A percentile compares a stretch with the other conserved stretches of the same genome.
Evolutionary conservation across 768 basidiomycete species (phyloP).

Genomic region (Coprinopsis strossmayeri): DNA sequence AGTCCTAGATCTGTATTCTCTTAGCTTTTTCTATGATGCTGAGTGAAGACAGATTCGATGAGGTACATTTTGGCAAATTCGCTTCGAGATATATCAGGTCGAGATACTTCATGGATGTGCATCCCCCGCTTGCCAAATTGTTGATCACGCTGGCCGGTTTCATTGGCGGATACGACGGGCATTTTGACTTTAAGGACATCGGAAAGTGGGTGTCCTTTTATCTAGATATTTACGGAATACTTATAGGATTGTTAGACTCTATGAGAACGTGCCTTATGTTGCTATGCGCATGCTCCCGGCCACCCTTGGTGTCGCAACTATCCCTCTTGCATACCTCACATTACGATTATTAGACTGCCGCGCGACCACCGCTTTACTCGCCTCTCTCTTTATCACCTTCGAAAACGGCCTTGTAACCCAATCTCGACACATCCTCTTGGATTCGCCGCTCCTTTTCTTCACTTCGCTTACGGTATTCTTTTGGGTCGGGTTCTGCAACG

Average conservation of each 20-base stretch:
- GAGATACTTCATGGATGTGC: constrained; percentile 90
- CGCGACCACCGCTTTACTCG: constrained; percentile 87
- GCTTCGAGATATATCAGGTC: constrained; percentile 91
- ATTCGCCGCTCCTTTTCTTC: constrained; percentile 98
- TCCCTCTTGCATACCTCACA: constrained; percentile 90
- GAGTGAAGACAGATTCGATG: constrained; percentile 69
- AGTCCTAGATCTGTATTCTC: constrained; percentile 31
- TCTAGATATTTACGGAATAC: neutral
- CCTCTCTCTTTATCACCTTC: constrained; percentile 87
- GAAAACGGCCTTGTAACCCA: constrained; percentile 96
- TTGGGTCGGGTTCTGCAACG: constrained; percentile 89
- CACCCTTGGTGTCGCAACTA: constrained; percentile 77
- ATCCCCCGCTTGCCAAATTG: constrained; percentile 94
- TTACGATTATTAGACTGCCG: constrained; percentile 89
- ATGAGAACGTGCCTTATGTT: constrained; percentile 87
- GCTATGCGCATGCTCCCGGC: constrained; percentile 98
- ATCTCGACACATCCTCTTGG: constrained; percentile 93
- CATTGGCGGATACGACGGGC: constrained; percentile 81
- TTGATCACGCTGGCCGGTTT: constrained; percentile 90
- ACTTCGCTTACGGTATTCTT: constrained; percentile 83
- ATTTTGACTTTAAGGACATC: constrained; percentile 97
- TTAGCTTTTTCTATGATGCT: constrained; percentile 4
- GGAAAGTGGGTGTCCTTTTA: constrained; percentile 62
- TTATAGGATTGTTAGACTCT: constrained; percentile 43
- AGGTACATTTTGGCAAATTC: constrained; percentile 98